phyloP scores from a whole-genome alignment of 2,329 filamentous ascomycete genomes.

The Arthrobotrys megalospora region DNA sequence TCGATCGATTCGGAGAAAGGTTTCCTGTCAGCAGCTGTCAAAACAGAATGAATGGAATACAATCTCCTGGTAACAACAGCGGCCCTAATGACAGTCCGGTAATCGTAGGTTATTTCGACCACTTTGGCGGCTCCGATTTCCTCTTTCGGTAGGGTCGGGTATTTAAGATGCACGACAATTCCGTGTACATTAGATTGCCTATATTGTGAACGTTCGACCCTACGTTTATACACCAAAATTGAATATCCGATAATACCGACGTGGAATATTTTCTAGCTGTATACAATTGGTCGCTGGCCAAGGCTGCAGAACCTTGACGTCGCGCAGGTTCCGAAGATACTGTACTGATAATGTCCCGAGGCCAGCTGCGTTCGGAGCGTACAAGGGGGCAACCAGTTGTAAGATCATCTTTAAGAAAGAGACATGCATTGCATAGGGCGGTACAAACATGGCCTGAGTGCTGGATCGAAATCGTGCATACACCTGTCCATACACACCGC shows the following conservation, averaged over 20 bases:
- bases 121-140: not conserved
- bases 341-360: too few relatives aligned
- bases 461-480: slow-evolving; percentile 16
- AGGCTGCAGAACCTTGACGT: not conserved
- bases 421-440: not conserved
- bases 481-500: not conserved
- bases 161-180: not conserved
- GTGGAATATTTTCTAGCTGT: too few relatives aligned
- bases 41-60: not conserved
- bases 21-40: not conserved
- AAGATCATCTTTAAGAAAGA: not conserved
- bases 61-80: not conserved
- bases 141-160: not conserved
- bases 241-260: too few relatives aligned
- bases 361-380: not conserved
- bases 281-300: not conserved
- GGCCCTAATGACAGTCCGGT: not conserved
- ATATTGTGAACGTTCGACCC: too few relatives aligned
- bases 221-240: too few relatives aligned
- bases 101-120: not conserved
- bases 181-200: too few relatives aligned
- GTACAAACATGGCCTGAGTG: not conserved
- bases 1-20: not conserved
- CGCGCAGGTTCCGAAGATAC: slow-evolving; percentile 7
- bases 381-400: not conserved